These are phyloP conservation scores for Aspergillus pseudoglaucus DNA, from an alignment of 2,329 filamentous ascomycete genomes.

Conservation along the genomic window DNA sequence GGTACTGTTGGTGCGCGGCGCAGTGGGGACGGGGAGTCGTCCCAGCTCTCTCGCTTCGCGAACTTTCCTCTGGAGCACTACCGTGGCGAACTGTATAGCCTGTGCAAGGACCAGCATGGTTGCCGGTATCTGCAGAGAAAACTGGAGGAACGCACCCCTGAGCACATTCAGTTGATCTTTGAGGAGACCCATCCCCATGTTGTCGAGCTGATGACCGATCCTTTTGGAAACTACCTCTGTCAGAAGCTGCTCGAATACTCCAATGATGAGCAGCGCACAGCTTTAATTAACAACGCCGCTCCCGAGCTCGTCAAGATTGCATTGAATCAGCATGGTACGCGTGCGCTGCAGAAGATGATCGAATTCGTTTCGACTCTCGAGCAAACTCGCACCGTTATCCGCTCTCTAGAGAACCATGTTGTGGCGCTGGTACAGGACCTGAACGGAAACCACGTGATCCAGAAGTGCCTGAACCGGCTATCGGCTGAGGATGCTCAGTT, in stretches of 20 bases:
- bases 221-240: conserved; percentile 98
- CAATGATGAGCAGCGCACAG: conserved; percentile 89
- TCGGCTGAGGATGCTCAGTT: conserved; percentile 79
- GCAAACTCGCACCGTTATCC: conserved; percentile 82
- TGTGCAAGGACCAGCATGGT: conserved; percentile 97
- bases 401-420: conserved; percentile 73
- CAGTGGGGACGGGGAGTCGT: conserved; percentile 37
- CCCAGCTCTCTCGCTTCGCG: conserved; percentile 69
- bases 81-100: conserved; percentile 72
- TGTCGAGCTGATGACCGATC: conserved; percentile 96
- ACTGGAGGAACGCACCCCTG: conserved; percentile 78
- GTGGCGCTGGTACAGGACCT: conserved; percentile 94
- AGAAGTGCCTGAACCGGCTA: conserved; percentile 97
- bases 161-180: conserved; percentile 89
- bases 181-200: conserved; percentile 88
- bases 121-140: conserved; percentile 97
- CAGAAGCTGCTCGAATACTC: conserved; percentile 96
- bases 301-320: conserved; percentile 87
- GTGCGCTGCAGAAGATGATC: conserved; percentile 98
- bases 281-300: conserved; percentile 83
- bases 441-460: conserved; percentile 98
- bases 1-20: conserved; percentile 64
- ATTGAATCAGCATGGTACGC: conserved; percentile 92
- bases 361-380: conserved; percentile 83
- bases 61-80: conserved; percentile 77